phyloP scores from a whole-genome alignment of 768 basidiomycete species.

The Lentinula sp. region DNA sequence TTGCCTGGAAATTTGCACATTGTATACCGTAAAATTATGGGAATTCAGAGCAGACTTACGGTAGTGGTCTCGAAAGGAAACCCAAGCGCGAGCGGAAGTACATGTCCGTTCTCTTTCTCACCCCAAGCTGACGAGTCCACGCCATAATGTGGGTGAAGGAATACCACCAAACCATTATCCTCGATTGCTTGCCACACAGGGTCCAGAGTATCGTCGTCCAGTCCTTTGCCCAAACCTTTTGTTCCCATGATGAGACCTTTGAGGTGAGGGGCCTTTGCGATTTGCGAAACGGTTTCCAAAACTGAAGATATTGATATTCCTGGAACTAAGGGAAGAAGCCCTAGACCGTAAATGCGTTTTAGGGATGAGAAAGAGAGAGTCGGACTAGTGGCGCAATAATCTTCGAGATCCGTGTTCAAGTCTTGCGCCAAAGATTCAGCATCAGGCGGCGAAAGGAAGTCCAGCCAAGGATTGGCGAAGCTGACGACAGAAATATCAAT shows the following conservation, averaged over 20 bases:
- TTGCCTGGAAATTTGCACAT: slow-evolving; percentile 38
- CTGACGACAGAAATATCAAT: slow-evolving; percentile 80
- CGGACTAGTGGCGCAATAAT: slow-evolving; percentile 70
- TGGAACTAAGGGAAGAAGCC: slow-evolving; percentile 80
- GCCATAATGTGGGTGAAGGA: slow-evolving; percentile 86
- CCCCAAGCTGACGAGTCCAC: slow-evolving; percentile 71
- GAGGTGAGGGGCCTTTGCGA: slow-evolving; percentile 59
- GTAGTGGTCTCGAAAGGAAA: slow-evolving; percentile 91
- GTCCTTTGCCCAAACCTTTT: slow-evolving; percentile 66
- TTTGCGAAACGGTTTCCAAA: slow-evolving; percentile 61
- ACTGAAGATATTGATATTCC: slow-evolving; percentile 49
- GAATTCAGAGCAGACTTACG: slow-evolving; percentile 34
- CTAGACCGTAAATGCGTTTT: slow-evolving; percentile 77
- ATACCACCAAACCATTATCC: slow-evolving; percentile 66
- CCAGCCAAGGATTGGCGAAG: slow-evolving; percentile 89
- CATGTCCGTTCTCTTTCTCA: slow-evolving; percentile 76
- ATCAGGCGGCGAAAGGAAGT: slow-evolving; percentile 68
- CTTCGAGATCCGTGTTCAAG: slow-evolving; percentile 73
- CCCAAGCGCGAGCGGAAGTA: slow-evolving; percentile 79
- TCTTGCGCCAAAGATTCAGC: slow-evolving; percentile 59
- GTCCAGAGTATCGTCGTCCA: slow-evolving; percentile 76
- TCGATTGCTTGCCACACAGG: slow-evolving; percentile 78
- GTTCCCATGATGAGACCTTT: slow-evolving; percentile 80
- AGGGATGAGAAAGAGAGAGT: slow-evolving; percentile 28
- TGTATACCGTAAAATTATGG: slow-evolving; percentile 1